phyloP scores from a whole-genome alignment of 2,329 filamentous ascomycete species.

The Byssothecium circinans region DNA sequence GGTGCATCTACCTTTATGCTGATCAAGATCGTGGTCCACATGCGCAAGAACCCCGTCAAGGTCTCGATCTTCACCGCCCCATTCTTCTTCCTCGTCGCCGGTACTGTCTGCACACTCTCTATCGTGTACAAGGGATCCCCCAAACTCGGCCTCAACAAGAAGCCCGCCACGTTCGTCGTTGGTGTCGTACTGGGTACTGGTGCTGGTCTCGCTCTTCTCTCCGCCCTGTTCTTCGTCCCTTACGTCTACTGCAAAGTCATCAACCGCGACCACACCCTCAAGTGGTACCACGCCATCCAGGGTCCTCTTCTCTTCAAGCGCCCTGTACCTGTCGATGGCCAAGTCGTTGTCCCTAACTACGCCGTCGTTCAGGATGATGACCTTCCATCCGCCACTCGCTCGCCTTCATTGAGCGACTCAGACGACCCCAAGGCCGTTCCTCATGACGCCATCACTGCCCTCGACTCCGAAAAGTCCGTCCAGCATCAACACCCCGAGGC shows the following conservation, averaged over 20 bases:
- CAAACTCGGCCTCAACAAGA: conserved; percentile 64
- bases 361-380: conserved; percentile 71
- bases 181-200: conserved; percentile 67
- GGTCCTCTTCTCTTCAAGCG: conserved; percentile 64
- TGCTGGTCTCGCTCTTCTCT: conserved; percentile 59
- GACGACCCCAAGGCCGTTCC: conserved; percentile 30
- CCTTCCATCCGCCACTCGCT: conserved; percentile 27
- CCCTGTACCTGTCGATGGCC: conserved; percentile 53
- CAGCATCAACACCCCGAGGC: conserved; percentile 49
- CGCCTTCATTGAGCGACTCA: conserved; percentile 35
- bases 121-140: conserved; percentile 83
- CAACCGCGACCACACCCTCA: conserved; percentile 67
- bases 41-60: conserved; percentile 69
- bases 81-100: conserved; percentile 76
- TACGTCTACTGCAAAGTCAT: conserved; percentile 68
- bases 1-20: conserved; percentile 70
- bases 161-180: conserved; percentile 68
- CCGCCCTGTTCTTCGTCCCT: conserved; percentile 73
- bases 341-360: conserved; percentile 70
- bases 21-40: conserved; percentile 71
- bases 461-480: conserved; percentile 37
- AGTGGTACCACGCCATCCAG: conserved; percentile 63
- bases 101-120: conserved; percentile 72
- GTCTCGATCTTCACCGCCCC: conserved; percentile 75
- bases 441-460: conserved; percentile 24